phyloP scores from a whole-genome alignment of 2,329 filamentous ascomycete genomes.

The Talaromyces sp. region DNA sequence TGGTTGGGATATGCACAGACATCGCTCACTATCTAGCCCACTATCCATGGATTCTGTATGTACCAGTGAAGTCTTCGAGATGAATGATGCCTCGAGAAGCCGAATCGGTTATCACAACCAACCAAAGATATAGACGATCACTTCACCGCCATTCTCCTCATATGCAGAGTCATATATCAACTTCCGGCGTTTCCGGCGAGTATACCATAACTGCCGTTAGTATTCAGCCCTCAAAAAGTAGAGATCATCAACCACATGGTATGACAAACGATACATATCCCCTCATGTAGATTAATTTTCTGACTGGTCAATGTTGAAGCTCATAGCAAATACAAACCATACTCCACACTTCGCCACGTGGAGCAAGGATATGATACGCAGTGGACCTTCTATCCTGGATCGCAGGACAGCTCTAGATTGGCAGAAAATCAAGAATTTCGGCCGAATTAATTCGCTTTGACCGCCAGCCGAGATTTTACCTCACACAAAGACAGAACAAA shows the following conservation, averaged over 20 bases:
- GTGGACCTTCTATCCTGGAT: not conserved
- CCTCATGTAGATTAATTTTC: not conserved
- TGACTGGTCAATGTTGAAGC: not conserved
- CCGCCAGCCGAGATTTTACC: not conserved
- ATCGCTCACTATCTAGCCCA: not conserved
- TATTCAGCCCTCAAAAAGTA: not conserved
- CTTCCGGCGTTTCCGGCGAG: not conserved
- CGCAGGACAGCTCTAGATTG: not conserved
- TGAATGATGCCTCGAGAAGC: not conserved
- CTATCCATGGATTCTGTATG: not conserved
- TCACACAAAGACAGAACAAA: not conserved
- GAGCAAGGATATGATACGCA: conserved; percentile 1
- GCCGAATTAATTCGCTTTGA: not conserved
- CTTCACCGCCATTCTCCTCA: conserved; percentile 6
- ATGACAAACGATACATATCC: not conserved
- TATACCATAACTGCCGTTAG: not conserved
- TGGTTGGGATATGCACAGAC: not conserved
- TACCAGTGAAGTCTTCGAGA: not conserved
- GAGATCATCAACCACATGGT: conserved; percentile 10
- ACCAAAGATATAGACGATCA: not conserved
- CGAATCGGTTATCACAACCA: not conserved
- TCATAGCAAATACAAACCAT: not conserved
- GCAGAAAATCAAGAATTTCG: not conserved
- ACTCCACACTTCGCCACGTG: conserved; percentile 13
- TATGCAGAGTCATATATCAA: not conserved